Evolutionary conservation across 768 basidiomycete species (phyloP).

Genomic region (Phylloporus arenicola): DNA sequence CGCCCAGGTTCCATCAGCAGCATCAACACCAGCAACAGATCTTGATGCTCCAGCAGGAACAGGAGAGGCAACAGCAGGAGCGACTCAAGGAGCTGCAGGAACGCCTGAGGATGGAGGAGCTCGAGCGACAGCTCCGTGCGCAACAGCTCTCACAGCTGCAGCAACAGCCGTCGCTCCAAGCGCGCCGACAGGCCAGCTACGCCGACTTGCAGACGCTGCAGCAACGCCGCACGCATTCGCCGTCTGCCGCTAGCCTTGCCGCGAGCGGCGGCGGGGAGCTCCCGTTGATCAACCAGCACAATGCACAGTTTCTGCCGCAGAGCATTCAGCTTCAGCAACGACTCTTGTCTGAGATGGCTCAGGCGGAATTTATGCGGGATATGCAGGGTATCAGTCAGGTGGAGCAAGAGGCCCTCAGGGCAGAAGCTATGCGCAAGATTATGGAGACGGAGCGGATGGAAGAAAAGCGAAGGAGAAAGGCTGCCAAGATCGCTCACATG

Average conservation of each 20-base stretch:
- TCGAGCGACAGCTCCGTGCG: conserved; percentile 57
- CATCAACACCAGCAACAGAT: conserved; percentile 71
- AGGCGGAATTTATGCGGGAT: conserved; percentile 61
- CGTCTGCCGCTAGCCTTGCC: conserved; percentile 34
- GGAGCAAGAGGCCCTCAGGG: conserved; percentile 65
- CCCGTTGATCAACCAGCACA: conserved; percentile 45
- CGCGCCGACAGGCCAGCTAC: conserved; percentile 37
- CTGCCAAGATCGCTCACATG: conserved; percentile 86
- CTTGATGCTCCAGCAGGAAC: conserved; percentile 61
- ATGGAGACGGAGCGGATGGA: conserved; percentile 88
- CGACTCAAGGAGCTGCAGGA: conserved; percentile 58
- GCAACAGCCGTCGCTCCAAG: conserved; percentile 36
- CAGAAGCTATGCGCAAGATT: conserved; percentile 84
- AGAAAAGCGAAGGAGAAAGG: conserved; percentile 72
- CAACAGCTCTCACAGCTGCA: conserved; percentile 48
- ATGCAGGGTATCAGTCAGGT: conserved; percentile 54
- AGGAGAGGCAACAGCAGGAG: conserved; percentile 54
- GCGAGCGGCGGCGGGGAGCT: conserved; percentile 25
- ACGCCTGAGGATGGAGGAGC: conserved; percentile 57
- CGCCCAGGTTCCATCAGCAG: conserved; percentile 74
- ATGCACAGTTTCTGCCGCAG: conserved; percentile 51
- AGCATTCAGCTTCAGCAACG: conserved; percentile 71
- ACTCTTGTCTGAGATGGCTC: conserved; percentile 70
- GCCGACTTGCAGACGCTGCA: conserved; percentile 46
- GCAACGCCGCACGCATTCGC: conserved; percentile 49